Conservation (phyloP, 805 yeast genomes). For the Nakazawaea populi region DNA sequence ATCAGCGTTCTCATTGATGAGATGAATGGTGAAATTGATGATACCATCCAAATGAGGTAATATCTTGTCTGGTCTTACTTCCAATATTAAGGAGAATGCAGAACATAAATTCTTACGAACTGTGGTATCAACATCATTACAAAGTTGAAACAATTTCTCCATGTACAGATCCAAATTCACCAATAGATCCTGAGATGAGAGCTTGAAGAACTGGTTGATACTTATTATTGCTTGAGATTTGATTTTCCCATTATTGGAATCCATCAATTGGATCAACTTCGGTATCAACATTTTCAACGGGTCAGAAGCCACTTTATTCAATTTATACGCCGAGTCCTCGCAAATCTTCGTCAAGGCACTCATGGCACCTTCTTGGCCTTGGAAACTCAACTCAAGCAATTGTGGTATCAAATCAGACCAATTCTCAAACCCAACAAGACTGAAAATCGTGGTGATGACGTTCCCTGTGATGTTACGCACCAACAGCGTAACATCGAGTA, state of each 20-base stretch:
- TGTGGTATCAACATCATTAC: slow-evolving; percentile 50
- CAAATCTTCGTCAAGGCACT: slow-evolving; percentile 81
- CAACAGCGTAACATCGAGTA: slow-evolving; percentile 47
- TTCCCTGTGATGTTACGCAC: slow-evolving; percentile 88
- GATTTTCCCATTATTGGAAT: slow-evolving; percentile 37
- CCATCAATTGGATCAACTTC: slow-evolving; percentile 49
- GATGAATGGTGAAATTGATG: slow-evolving; percentile 74
- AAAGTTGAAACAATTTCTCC: slow-evolving; percentile 58
- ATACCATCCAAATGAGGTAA: slow-evolving; percentile 83
- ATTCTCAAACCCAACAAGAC: slow-evolving; percentile 52
- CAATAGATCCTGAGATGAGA: slow-evolving; percentile 60
- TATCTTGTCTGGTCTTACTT: slow-evolving; percentile 74
- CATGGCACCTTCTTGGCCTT: slow-evolving; percentile 67
- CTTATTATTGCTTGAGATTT: slow-evolving; percentile 64
- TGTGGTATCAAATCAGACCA: slow-evolving; percentile 78
- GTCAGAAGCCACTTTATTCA: slow-evolving; percentile 62
- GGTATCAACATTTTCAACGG: slow-evolving; percentile 69
- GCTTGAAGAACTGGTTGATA: slow-evolving; percentile 67
- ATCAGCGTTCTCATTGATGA: slow-evolving; percentile 50
- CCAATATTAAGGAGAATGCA: slow-evolving; percentile 66
- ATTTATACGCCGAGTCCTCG: slow-evolving; percentile 70
- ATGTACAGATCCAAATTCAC: slow-evolving; percentile 64
- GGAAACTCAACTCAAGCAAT: slow-evolving; percentile 47
- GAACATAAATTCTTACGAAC: slow-evolving; percentile 74
- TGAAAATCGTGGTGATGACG: slow-evolving; percentile 77